A percentile compares a stretch with the other conserved stretches of the same genome.
Conservation (phyloP, 306 rosid species). For the Vicia faba region DNA sequence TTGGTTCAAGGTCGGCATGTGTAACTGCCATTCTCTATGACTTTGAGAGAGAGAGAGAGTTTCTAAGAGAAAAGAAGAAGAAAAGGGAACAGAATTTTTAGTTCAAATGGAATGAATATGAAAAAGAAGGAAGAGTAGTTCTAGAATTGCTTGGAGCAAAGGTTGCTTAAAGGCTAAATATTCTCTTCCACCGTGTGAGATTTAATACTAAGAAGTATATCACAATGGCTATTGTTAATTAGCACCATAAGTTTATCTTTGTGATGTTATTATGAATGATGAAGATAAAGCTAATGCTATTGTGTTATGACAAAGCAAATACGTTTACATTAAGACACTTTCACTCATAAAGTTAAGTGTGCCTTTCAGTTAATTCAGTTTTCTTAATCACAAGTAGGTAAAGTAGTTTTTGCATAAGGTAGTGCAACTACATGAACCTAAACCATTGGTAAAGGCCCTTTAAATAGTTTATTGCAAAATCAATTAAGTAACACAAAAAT, state of each 20-base stretch:
- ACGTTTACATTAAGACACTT: slow-evolving; percentile 36
- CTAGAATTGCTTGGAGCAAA: slow-evolving; percentile 79
- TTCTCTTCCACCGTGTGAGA: slow-evolving; percentile 58
- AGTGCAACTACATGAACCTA: not conserved
- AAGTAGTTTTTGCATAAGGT: slow-evolving; percentile 17
- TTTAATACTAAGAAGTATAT: slow-evolving; percentile 45
- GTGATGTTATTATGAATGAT: slow-evolving; percentile 30
- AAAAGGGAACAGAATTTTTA: slow-evolving; percentile 15
- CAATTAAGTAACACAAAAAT: no score
- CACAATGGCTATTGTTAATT: slow-evolving; percentile 40
- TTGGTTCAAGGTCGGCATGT: slow-evolving; percentile 86
- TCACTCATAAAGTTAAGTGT: slow-evolving; percentile 20
- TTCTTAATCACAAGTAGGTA: not conserved
- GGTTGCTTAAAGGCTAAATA: slow-evolving; percentile 83
- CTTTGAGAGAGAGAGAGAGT: slow-evolving; percentile 22
- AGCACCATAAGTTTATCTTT: slow-evolving; percentile 41
- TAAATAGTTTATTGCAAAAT: no score
- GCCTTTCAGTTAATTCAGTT: slow-evolving; percentile 44
- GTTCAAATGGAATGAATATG: slow-evolving; percentile 30
- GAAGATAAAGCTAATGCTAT: slow-evolving; percentile 37
- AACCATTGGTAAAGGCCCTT: no score
- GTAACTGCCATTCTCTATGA: slow-evolving; percentile 71
- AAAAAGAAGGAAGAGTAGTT: slow-evolving; percentile 40
- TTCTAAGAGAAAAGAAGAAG: slow-evolving; percentile 15
- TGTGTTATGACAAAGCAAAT: slow-evolving; percentile 37